A percentile compares a stretch with the other conserved stretches of the same genome.
phyloP scores from a whole-genome alignment of 495 filamentous ascomycete genomes.

The Penicillium tannophilum region DNA sequence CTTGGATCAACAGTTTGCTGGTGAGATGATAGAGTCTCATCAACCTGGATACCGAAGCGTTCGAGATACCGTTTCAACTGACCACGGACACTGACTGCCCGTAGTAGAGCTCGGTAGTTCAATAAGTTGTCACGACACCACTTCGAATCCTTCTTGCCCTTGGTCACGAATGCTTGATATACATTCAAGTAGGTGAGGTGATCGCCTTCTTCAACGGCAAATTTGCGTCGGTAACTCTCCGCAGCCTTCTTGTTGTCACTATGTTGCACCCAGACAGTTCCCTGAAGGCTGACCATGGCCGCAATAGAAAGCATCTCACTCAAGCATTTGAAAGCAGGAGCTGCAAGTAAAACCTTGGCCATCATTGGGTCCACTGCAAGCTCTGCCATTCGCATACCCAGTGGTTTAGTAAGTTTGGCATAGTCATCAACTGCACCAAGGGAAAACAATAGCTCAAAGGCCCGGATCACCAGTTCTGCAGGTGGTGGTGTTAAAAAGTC shows the following conservation, averaged over 20 bases:
- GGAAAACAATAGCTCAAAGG: slow-evolving; percentile 85
- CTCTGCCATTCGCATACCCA: slow-evolving; percentile 92
- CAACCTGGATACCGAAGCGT: slow-evolving; percentile 73
- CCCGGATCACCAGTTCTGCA: slow-evolving; percentile 82
- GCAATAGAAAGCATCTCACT: slow-evolving; percentile 90
- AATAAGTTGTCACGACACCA: slow-evolving; percentile 88
- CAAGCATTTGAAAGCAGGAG: slow-evolving; percentile 72
- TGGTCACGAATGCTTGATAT: slow-evolving; percentile 86
- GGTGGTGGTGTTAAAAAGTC: slow-evolving; percentile 88
- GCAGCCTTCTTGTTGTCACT: slow-evolving; percentile 71
- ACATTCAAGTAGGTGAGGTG: slow-evolving; percentile 94
- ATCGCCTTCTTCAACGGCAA: slow-evolving; percentile 92
- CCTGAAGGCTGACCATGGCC: slow-evolving; percentile 88
- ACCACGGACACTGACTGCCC: slow-evolving; percentile 82
- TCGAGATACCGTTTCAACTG: slow-evolving; percentile 89
- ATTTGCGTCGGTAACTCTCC: slow-evolving; percentile 76
- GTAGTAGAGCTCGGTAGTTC: slow-evolving; percentile 79
- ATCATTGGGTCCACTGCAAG: slow-evolving; percentile 96
- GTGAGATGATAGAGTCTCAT: slow-evolving; percentile 54
- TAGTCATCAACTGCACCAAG: slow-evolving; percentile 89
- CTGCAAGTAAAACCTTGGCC: slow-evolving; percentile 84
- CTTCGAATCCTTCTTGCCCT: slow-evolving; percentile 77
- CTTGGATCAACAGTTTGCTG: slow-evolving; percentile 33
- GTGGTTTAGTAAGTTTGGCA: slow-evolving; percentile 85
- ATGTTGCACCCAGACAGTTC: slow-evolving; percentile 78